phyloP scores from a whole-genome alignment of 306 rosid genomes.

The Urtica urens region DNA sequence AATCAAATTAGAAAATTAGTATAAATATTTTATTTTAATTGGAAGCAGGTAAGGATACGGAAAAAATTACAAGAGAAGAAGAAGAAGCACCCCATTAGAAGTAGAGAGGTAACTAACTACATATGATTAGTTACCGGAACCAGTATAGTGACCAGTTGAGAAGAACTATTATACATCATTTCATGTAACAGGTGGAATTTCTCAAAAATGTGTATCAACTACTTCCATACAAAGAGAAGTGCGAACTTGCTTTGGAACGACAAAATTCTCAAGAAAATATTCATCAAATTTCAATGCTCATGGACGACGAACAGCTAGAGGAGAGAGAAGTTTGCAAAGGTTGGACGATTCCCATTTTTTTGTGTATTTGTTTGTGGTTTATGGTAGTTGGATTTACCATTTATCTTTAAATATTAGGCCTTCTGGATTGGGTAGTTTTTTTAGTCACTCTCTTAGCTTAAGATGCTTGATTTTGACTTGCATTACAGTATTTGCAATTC shows the following conservation, averaged over 20 bases:
- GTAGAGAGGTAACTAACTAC: constrained; percentile 59
- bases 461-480: background rate
- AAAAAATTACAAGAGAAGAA: constrained; percentile 41
- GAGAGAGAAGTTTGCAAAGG: constrained; percentile 79
- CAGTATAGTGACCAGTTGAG: constrained; percentile 5
- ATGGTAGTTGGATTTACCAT: background rate
- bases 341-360: constrained; percentile 12
- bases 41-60: constrained; percentile 50
- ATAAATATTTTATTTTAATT: constrained; percentile 13
- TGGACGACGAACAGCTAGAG: constrained; percentile 92
- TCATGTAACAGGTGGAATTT: constrained; percentile 40
- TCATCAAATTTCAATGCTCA: constrained; percentile 41
- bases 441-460: background rate
- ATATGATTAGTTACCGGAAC: constrained; percentile 3
- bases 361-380: background rate
- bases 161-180: constrained; percentile 13
- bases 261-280: constrained; percentile 29
- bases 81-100: constrained; percentile 36
- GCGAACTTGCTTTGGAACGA: constrained; percentile 57
- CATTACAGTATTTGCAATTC: no score
- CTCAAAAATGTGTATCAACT: constrained; percentile 24
- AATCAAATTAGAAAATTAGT: no score
- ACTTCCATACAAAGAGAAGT: constrained; percentile 32
- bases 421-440: no score
- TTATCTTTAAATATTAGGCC: background rate